Conservation (phyloP, 2,329 filamentous ascomycete species). For the Colletotrichum magnum region DNA sequence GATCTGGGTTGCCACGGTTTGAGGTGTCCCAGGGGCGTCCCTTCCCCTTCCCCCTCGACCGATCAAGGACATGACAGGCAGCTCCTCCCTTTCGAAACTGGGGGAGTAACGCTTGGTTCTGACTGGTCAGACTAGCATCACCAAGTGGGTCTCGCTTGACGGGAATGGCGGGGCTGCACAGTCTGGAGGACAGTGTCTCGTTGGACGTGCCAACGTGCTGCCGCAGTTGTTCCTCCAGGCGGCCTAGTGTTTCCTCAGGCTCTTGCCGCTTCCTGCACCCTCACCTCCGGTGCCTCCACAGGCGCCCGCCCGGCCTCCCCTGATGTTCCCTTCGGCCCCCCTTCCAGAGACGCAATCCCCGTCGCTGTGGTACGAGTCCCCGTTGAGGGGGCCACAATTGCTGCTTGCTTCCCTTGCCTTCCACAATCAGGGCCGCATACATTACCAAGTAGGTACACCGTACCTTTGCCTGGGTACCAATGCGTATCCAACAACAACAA, state of each 20-base stretch:
- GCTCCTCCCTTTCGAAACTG: constrained; percentile 39
- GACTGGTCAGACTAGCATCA: constrained; percentile 7
- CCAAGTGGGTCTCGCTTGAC: constrained; percentile 21
- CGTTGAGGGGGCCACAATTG: constrained; percentile 1
- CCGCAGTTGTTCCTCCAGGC: constrained; percentile 22
- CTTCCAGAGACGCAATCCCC: constrained; percentile 20
- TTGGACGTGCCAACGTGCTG: neutral
- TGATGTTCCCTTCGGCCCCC: constrained; percentile 22
- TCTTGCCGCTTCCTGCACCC: too few species aligned
- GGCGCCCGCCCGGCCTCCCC: neutral
- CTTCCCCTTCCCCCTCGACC: neutral
- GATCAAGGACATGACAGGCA: neutral
- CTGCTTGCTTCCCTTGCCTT: constrained; percentile 33
- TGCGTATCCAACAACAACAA: neutral
- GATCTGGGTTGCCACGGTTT: constrained; percentile 39
- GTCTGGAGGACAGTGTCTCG: neutral
- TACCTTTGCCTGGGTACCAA: too few species aligned
- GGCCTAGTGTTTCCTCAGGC: too few species aligned
- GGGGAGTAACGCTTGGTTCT: constrained; percentile 17
- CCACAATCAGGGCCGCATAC: constrained; percentile 10
- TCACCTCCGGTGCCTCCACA: neutral
- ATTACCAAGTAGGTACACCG: neutral
- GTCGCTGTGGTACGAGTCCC: constrained; percentile 25
- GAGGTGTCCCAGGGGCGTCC: constrained; percentile 24
- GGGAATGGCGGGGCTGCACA: constrained; percentile 14